phyloP scores from a whole-genome alignment of 2,329 filamentous ascomycete genomes.

The Leptoxyphium fumago region DNA sequence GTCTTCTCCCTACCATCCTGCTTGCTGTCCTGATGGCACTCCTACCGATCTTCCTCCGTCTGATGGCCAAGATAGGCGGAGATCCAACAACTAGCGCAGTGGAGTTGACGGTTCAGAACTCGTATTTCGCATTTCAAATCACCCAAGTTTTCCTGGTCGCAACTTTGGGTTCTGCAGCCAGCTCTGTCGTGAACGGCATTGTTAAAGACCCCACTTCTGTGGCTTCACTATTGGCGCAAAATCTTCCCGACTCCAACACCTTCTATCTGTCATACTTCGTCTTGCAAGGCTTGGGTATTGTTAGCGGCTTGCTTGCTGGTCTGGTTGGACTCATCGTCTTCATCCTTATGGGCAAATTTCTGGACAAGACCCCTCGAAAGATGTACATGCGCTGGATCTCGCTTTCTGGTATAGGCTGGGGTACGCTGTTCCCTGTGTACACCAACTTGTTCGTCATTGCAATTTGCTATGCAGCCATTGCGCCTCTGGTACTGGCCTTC shows the following conservation, averaged over 20 bases:
- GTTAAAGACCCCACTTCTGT: conserved; percentile 39
- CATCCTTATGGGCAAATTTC: conserved; percentile 56
- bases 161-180: conserved; percentile 67
- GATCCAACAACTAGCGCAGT: conserved; percentile 66
- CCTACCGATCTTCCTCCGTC: conserved; percentile 66
- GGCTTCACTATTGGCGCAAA: conserved; percentile 16
- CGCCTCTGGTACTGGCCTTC: conserved; percentile 71
- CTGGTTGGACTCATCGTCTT: conserved; percentile 59
- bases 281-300: conserved; percentile 72
- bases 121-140: conserved; percentile 82
- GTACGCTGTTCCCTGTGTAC: conserved; percentile 66
- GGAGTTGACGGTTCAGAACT: conserved; percentile 80
- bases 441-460: conserved; percentile 61
- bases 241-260: conserved; percentile 68
- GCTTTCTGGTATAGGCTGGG: conserved; percentile 65
- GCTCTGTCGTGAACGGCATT: conserved; percentile 51
- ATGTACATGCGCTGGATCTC: conserved; percentile 66
- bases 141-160: conserved; percentile 84
- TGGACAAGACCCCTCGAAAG: conserved; percentile 65
- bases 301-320: conserved; percentile 60
- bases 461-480: conserved; percentile 74
- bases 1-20: conserved; percentile 65
- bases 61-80: conserved; percentile 66
- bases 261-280: conserved; percentile 95
- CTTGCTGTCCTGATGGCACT: conserved; percentile 75